phyloP scores from a whole-genome alignment of 495 filamentous ascomycete genomes.

The Penicillium paradoxum region DNA sequence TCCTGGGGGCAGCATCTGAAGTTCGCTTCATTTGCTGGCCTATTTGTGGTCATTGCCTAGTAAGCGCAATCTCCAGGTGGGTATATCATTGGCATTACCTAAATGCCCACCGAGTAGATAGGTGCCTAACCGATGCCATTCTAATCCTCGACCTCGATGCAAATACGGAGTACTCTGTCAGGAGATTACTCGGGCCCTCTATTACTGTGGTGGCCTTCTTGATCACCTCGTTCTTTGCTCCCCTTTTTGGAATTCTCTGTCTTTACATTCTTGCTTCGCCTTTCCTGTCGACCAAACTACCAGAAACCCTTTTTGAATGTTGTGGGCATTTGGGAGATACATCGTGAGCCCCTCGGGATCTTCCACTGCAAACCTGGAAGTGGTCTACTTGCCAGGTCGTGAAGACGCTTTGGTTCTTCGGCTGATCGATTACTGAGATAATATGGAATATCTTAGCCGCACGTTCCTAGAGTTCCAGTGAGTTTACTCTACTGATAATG shows the following conservation, averaged over 20 bases:
- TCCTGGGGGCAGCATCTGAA: background rate
- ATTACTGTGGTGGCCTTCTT: no score
- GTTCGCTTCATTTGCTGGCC: background rate
- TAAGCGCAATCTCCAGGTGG: background rate
- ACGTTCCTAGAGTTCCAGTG: background rate
- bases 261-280: no score
- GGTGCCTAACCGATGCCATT: background rate
- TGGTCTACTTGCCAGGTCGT: background rate
- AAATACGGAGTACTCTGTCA: background rate
- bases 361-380: no score
- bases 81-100: background rate
- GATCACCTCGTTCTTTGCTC: no score
- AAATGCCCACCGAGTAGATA: background rate
- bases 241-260: no score
- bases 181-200: no score
- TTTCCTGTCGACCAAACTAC: no score
- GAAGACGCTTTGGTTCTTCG: background rate
- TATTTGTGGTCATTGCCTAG: background rate
- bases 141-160: background rate
- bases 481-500: background rate
- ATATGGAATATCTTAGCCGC: background rate
- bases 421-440: background rate
- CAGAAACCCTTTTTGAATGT: no score
- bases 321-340: no score
- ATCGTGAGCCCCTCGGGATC: no score